A percentile compares a stretch with the other conserved stretches of the same genome.
Conservation (phyloP, 2,329 filamentous ascomycete species). For the Ceratocystis eucalypticola region DNA sequence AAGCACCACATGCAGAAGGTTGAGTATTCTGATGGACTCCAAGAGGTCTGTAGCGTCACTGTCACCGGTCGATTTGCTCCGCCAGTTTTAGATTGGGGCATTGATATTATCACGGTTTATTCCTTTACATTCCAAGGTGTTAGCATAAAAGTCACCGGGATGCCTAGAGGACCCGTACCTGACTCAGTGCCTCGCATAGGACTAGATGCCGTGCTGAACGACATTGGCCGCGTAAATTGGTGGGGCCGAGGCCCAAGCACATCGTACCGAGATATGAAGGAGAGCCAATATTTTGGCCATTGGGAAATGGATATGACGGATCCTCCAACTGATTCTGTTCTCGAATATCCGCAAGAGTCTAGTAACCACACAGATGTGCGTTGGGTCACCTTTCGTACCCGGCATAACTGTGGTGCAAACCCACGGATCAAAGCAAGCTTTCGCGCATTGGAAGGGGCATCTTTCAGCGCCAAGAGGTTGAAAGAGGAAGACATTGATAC, state of each 20-base stretch:
- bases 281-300: constrained; percentile 43
- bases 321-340: constrained; percentile 42
- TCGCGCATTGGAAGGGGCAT: constrained; percentile 34
- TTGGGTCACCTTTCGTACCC: constrained; percentile 33
- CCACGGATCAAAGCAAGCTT: constrained; percentile 31
- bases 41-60: constrained; percentile 27
- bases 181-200: constrained; percentile 50
- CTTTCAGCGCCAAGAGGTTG: constrained; percentile 46
- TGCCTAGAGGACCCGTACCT: constrained; percentile 35
- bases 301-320: constrained; percentile 28
- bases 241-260: constrained; percentile 55
- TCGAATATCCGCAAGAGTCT: constrained; percentile 56
- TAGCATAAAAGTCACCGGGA: constrained; percentile 36
- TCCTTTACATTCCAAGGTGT: constrained; percentile 38
- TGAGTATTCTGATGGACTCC: neutral
- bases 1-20: neutral
- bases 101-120: constrained; percentile 40
- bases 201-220: constrained; percentile 33
- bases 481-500: constrained; percentile 39
- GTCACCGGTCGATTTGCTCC: constrained; percentile 45
- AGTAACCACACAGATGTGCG: constrained; percentile 51
- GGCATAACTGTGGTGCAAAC: too few species aligned
- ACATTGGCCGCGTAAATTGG: constrained; percentile 38
- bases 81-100: constrained; percentile 48
- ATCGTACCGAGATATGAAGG: constrained; percentile 52